Percentiles rank a stretch among this genome's conserved stretches.
Evolutionary conservation across 352 stramenopile species (phyloP).

Genomic region (Hyaloperonospora arabidopsidis): DNA sequence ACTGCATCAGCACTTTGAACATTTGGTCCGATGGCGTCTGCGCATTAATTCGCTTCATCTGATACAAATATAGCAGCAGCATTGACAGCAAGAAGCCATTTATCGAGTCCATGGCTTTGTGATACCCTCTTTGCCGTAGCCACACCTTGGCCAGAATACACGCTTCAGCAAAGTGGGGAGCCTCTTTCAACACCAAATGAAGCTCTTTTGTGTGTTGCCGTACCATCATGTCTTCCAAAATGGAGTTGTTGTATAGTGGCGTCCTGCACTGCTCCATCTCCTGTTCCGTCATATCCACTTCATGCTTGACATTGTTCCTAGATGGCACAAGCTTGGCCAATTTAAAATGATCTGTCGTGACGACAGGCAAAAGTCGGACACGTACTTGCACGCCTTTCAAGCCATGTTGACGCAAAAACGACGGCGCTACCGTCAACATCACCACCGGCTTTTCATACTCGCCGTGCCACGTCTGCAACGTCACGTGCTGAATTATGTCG

Average conservation of each 20-base stretch:
- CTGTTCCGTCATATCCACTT: slow-evolving; percentile 59
- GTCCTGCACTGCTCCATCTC: slow-evolving; percentile 66
- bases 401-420: slow-evolving; percentile 33
- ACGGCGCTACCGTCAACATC: slow-evolving; percentile 38
- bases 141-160: slow-evolving; percentile 85
- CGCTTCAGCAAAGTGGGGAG: slow-evolving; percentile 61
- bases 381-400: slow-evolving; percentile 48
- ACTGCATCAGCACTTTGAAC: slow-evolving; percentile 82
- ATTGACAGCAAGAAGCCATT: slow-evolving; percentile 81
- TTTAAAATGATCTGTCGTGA: slow-evolving; percentile 68
- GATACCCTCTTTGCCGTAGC: slow-evolving; percentile 76
- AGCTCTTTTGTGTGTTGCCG: slow-evolving; percentile 75
- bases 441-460: slow-evolving; percentile 75
- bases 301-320: slow-evolving; percentile 82
- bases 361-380: slow-evolving; percentile 69
- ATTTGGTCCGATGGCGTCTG: slow-evolving; percentile 77
- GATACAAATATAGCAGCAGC: slow-evolving; percentile 78
- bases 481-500: slow-evolving; percentile 46
- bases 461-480: slow-evolving; percentile 61
- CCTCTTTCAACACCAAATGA: slow-evolving; percentile 55
- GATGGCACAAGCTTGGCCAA: slow-evolving; percentile 67
- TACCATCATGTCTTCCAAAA: slow-evolving; percentile 88
- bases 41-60: slow-evolving; percentile 58
- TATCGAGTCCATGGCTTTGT: slow-evolving; percentile 64
- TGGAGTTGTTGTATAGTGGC: slow-evolving; percentile 85